phyloP scores from a whole-genome alignment of 1,139 yeast genomes.

The Debaryomyces subglobosus region DNA sequence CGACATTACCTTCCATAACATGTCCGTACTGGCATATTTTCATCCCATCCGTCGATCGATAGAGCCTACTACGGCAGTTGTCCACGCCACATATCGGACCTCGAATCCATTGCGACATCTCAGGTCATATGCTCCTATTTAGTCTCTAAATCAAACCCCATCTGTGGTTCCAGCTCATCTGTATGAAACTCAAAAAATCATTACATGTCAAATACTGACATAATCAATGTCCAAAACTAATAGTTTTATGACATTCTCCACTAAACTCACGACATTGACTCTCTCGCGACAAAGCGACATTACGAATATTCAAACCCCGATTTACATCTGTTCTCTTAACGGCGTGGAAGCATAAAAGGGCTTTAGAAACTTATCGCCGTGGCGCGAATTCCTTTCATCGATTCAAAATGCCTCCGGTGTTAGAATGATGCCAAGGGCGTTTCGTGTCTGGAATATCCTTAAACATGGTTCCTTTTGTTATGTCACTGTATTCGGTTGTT shows the following conservation, averaged over 20 bases:
- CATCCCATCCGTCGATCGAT: conserved; percentile 73
- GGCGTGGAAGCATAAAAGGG: neutral
- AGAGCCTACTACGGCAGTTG: conserved; percentile 81
- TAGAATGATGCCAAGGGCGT: neutral
- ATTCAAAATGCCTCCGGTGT: neutral
- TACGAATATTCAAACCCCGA: neutral
- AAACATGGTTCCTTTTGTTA: neutral
- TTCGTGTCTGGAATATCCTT: neutral
- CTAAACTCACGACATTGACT: too few species aligned
- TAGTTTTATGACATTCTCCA: neutral
- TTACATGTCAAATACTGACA: neutral
- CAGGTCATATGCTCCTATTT: neutral
- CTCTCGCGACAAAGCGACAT: neutral
- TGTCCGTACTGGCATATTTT: conserved; percentile 90
- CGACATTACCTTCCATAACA: conserved; percentile 78
- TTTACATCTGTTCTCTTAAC: neutral
- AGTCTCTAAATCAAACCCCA: neutral
- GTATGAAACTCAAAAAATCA: neutral
- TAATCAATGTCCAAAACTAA: neutral
- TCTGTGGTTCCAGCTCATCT: neutral
- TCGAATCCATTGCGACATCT: conserved; percentile 51
- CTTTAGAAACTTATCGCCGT: neutral
- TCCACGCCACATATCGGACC: conserved; percentile 90
- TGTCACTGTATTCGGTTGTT: neutral
- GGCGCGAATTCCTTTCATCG: neutral